Base-by-base conservation (phyloP, 192 early-diverging fungal genomes). In the Spinellus fusiger region DNA sequence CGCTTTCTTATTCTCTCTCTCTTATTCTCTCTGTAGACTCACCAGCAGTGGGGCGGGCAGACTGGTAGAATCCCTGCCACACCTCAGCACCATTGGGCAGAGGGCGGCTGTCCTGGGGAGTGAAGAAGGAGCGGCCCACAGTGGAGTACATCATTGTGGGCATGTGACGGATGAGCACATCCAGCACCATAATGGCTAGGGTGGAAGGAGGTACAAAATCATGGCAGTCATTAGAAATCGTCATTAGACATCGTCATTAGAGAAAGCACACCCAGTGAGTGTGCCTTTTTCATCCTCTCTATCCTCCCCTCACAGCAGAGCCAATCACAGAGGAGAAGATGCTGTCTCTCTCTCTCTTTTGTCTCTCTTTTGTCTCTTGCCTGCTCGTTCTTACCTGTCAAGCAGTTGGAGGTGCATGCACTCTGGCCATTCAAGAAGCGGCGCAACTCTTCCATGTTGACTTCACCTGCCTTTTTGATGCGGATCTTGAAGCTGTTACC, bases 31-130 rank as follows among this genome's bases (percentile, higher is more conserved):
- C 34, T 27, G 8, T 37, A 38, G 7, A 54, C 46, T 72, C 74
- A 69, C 89, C 88, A 8, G 62, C 29, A n/a, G 87, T 77, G 3
- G 93, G 92, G 1, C 89, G 80, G 31, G 93, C 81, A 34, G 88
- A 90, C 55, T 94, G 92, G 64, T 93, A 94, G 67, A 90, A 93
- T 6, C 95, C 95, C 64, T 86, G 86, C 94, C 94, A 94, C 2
- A 93, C 83, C 75, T 94, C 90, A n/a, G 86, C 79, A 6, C 94
- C 92, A 53, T 92, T 87, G 2, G 65, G 73, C 0, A 83, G 78
- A 34, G 54, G 46, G 35, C 38, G 49, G 7, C 71, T 68, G 59
- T 77, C 79, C 7, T 83, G 77, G 16, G 87, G 80, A 0, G 91
- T 96, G 66, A 88, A 96, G 75, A 98, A 95, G 47, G 92, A 96